phyloP scores from a whole-genome alignment of 2,329 filamentous ascomycete species.

The Coniochaeta sp. region DNA sequence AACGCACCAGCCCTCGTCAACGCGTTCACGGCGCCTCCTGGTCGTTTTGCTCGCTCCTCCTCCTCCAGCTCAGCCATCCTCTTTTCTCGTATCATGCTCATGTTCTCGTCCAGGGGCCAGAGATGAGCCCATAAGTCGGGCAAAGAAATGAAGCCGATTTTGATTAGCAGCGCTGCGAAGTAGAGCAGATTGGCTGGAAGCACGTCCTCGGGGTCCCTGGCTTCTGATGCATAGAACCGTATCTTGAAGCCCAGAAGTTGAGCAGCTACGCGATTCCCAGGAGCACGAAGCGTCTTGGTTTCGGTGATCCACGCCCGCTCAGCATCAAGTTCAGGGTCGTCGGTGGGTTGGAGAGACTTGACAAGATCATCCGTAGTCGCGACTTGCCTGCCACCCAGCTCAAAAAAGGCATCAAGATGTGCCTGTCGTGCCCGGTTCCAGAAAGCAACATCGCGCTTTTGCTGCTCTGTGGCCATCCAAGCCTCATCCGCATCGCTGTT shows the following conservation, averaged over 20 bases:
- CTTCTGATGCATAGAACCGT: slow-evolving; percentile 81
- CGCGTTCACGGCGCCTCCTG: slow-evolving; percentile 72
- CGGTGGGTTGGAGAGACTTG: slow-evolving; percentile 31
- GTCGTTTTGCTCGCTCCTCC: slow-evolving; percentile 62
- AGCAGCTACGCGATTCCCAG: slow-evolving; percentile 84
- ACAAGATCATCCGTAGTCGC: slow-evolving; percentile 49
- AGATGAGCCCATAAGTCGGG: slow-evolving; percentile 88
- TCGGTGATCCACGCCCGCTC: slow-evolving; percentile 69
- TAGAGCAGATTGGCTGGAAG: slow-evolving; percentile 91
- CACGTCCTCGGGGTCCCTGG: slow-evolving; percentile 66
- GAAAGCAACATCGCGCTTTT: slow-evolving; percentile 65
- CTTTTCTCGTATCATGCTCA: slow-evolving; percentile 65
- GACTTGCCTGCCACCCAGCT: slow-evolving; percentile 68
- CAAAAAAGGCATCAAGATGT: slow-evolving; percentile 81
- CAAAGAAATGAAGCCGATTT: slow-evolving; percentile 93
- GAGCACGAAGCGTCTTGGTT: slow-evolving; percentile 75
- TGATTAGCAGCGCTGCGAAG: slow-evolving; percentile 84
- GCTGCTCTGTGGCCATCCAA: slow-evolving; percentile 46
- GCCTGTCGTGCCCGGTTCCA: slow-evolving; percentile 73
- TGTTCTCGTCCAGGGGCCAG: slow-evolving; percentile 75
- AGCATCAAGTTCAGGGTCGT: slow-evolving; percentile 42
- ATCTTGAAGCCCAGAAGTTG: slow-evolving; percentile 96
- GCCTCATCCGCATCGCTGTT: slow-evolving; percentile 63
- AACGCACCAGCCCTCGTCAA: slow-evolving; percentile 81
- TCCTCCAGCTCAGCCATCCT: slow-evolving; percentile 72